Conservation (phyloP, 805 yeast genomes). For the Lipomyces sp. region DNA sequence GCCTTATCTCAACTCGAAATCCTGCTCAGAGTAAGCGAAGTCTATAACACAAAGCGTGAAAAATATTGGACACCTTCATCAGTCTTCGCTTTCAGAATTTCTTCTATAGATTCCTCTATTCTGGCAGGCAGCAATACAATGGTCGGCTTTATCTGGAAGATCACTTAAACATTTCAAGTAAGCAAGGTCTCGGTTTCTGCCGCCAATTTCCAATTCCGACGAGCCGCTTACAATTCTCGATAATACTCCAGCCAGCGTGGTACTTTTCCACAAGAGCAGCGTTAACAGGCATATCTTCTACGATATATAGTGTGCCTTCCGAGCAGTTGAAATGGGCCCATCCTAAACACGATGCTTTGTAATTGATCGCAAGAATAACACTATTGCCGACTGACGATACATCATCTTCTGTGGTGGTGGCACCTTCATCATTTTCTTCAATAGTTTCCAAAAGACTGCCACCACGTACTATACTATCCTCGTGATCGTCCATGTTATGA, state of each 20-base stretch:
- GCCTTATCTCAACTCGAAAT: slow-evolving; percentile 24
- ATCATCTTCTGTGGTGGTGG: slow-evolving; percentile 1
- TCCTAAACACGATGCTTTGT: slow-evolving; percentile 21
- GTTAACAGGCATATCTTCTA: slow-evolving; percentile 29
- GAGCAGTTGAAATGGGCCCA: slow-evolving; percentile 20
- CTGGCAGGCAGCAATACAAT: slow-evolving; percentile 25
- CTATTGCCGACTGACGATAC: background rate
- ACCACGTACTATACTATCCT: background rate
- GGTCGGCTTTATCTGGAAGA: slow-evolving; percentile 32
- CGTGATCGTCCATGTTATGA: background rate
- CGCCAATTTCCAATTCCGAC: background rate
- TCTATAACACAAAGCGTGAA: background rate
- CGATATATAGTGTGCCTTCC: slow-evolving; percentile 22
- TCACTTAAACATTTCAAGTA: slow-evolving; percentile 9
- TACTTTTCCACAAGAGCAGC: slow-evolving; percentile 29
- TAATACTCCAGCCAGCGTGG: slow-evolving; percentile 27
- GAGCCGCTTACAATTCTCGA: slow-evolving; percentile 16
- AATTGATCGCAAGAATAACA: slow-evolving; percentile 26
- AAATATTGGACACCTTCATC: background rate
- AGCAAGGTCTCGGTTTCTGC: background rate
- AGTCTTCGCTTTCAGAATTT: slow-evolving; percentile 13
- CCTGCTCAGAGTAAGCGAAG: background rate
- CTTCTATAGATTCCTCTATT: slow-evolving; percentile 28
- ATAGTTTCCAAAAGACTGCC: background rate
- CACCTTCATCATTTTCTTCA: background rate